Conservation (phyloP, 805 yeast genomes). For the Saturnispora sekii region DNA sequence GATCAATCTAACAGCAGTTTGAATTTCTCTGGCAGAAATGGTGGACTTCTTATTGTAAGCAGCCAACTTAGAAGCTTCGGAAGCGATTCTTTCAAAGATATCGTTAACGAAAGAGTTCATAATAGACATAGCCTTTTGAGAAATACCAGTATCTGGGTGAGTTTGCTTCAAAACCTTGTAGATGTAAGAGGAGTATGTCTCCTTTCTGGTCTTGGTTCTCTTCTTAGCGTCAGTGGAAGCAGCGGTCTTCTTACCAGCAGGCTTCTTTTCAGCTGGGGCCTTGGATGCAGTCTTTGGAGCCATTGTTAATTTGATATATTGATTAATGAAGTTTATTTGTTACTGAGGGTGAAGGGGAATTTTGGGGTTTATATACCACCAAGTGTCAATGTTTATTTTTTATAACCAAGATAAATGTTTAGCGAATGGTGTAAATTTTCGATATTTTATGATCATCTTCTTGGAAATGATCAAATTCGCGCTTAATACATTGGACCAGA, state of each 20-base stretch:
- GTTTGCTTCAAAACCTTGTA: conserved; percentile 98
- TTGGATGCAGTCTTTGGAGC: conserved; percentile 82
- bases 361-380: conserved; percentile 1
- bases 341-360: conserved; percentile 1
- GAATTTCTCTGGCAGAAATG: conserved; percentile 96
- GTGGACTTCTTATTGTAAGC: conserved; percentile 98
- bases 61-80: conserved; percentile 97
- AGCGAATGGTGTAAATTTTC: background rate
- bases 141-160: conserved; percentile 99
- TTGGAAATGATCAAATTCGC: conserved; percentile 8
- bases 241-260: conserved; percentile 85
- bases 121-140: conserved; percentile 97
- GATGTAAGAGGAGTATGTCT: conserved; percentile 95
- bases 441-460: background rate
- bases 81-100: conserved; percentile 95
- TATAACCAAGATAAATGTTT: background rate
- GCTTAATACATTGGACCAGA: conserved; percentile 12
- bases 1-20: conserved; percentile 96
- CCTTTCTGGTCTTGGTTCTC: conserved; percentile 94
- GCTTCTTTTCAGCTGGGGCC: conserved; percentile 95
- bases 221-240: conserved; percentile 67
- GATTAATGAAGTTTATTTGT: background rate
- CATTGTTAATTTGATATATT: conserved; percentile 32
- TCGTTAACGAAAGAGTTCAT: conserved; percentile 98
- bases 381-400: background rate